Base-by-base conservation (phyloP, 805 yeast genomes). In the Saccharomycopsis babjevae region DNA sequence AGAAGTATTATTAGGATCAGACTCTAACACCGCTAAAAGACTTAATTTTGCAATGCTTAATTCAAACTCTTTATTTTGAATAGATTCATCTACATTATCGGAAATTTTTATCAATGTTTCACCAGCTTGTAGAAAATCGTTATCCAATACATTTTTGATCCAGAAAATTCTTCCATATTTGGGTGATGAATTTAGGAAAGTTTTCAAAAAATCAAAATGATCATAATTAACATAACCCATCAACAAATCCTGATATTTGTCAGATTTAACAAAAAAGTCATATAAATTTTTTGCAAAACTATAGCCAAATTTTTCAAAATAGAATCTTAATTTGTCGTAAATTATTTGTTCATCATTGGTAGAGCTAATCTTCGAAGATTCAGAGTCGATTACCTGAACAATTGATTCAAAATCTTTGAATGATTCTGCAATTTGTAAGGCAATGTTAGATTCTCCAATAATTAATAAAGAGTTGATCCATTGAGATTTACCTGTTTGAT, bases 11-110 rank as follows among this genome's bases (percentile, higher is more conserved):
- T 38, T 54, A 1, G 36, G 38, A 5, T 65, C 68, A 22, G 62
- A 43, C 2, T 65, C 67, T 18, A 62, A 61, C 0, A 77, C 69
- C 0, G 84, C 84, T 20, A 88, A 68, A 1, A 82, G 75, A 1
- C 89, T 73, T 25, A 91, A 71, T 70, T 90, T 90, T 1, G 96
- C 92, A 57, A 90, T 71, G 61, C 89, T 86, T 62, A 84, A 76
- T 65, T 83, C 83, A 25, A 86, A 67, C 66, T 79, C 82, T 66
- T 79, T 80, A 65, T 78, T 79, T 13, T 71, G 71, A 54, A 78
- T 74, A 10, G 72, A 67, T 30, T 80, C 82, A 18, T 78, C 79
- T 1, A 69, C 63, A 3, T 76, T 69, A 15, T 75, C 72, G 4
- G 78, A 73, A 32, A 82, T 77, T 1, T 72, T 68, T 2, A 75